phyloP scores from a whole-genome alignment of 2,329 filamentous ascomycete species.

The Pseudopithomyces maydicus region DNA sequence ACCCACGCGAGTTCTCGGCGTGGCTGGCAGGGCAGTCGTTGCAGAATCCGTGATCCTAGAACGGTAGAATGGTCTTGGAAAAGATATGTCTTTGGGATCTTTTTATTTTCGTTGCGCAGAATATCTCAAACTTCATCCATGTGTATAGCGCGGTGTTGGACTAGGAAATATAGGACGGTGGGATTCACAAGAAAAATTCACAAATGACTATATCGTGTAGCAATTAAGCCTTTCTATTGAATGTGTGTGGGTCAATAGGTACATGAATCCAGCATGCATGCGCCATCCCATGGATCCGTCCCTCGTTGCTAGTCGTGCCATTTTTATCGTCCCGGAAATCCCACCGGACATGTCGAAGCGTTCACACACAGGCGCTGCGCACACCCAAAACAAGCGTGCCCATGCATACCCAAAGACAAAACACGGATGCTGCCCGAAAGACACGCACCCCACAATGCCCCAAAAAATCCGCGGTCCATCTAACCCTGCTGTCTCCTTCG shows the following conservation, averaged over 20 bases:
- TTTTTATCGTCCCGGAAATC: constrained; percentile 2
- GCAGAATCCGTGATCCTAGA: background rate
- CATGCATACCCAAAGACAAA: background rate
- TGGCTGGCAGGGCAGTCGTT: constrained; percentile 50
- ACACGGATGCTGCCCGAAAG: background rate
- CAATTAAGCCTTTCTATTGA: background rate
- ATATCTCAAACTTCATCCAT: background rate
- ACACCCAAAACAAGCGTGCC: background rate
- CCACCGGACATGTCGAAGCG: background rate
- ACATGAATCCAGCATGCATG: constrained; percentile 6
- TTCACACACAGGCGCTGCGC: background rate
- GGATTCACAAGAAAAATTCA: background rate
- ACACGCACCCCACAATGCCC: background rate
- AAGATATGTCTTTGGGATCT: background rate
- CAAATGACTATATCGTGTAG: background rate
- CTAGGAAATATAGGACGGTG: background rate
- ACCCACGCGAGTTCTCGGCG: constrained; percentile 67
- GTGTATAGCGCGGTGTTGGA: background rate
- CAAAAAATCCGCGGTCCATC: constrained; percentile 24
- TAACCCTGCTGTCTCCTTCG: constrained; percentile 92
- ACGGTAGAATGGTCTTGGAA: background rate
- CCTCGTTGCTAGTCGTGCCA: background rate
- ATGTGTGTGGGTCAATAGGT: constrained; percentile 3
- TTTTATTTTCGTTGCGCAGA: background rate
- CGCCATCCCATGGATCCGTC: background rate